These are phyloP conservation scores for Protea cynaroides DNA, from an alignment of 164 flowering plant genomes.

Conservation along the genomic window DNA sequence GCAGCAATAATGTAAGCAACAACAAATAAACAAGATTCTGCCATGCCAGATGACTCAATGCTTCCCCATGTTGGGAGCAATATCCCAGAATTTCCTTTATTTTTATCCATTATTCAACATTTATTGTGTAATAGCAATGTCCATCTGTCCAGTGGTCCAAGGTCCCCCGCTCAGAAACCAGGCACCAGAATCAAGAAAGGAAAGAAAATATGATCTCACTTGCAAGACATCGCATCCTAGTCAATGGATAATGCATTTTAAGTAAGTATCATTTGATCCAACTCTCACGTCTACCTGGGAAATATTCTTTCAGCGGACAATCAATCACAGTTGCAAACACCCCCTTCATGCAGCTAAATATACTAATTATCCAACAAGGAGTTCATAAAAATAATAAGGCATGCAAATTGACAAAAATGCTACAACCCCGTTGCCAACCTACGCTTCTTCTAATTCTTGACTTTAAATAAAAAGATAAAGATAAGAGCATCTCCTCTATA, in stretches of 20 bases:
- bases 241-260: neutral
- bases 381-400: neutral
- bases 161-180: neutral
- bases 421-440: neutral
- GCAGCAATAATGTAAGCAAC: constrained; percentile 59
- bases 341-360: neutral
- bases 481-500: neutral
- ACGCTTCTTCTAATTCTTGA: neutral
- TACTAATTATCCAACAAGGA: neutral
- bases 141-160: neutral
- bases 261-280: neutral
- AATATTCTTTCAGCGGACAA: neutral
- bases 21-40: constrained; percentile 57
- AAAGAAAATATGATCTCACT: neutral
- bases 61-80: constrained; percentile 37
- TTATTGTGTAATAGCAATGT: neutral
- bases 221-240: neutral
- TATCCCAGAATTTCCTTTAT: constrained; percentile 19
- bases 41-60: constrained; percentile 32
- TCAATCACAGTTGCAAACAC: neutral
- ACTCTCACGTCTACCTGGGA: neutral
- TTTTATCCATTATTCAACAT: constrained; percentile 41
- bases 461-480: neutral
- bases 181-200: neutral
- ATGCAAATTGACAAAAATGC: neutral